Evolutionary conservation across 352 stramenopile species (phyloP), one percentile per base, ranked within the genome.

Genomic region (Globisporangium paroecandrum): DNA sequence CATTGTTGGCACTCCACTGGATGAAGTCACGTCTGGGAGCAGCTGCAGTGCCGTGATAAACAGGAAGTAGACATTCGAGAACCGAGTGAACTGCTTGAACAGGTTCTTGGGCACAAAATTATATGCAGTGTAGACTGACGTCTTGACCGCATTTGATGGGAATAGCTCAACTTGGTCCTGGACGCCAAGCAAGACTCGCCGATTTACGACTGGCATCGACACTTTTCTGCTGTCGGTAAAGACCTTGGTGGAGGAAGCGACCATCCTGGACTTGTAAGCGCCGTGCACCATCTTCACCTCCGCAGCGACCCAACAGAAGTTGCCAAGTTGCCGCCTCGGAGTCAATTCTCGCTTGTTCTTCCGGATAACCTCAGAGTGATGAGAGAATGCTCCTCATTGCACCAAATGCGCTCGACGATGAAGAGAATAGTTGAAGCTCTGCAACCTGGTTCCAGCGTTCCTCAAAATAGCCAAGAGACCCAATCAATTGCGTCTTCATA

Each of bases 21-120:
- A 95, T 15, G 93, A 94, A 15, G 87, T 95, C 38, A 97, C 89
- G 56, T 87, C 68, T 32, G 85, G 86, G 25, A 97, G 75, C n/a
- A 91, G 56, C 57, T 97, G 89, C 18, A 97, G 73, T 15, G 80
- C 82, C 25, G 87, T 91, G 65, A 97, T 95, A 59, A 95, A 80
- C 1, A 97, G 74, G 62, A 97, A 98, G 75, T 98, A 98, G 43
- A 96, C 63, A 66, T 98, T 98, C 36, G 91, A 94, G 58, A 97
- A 89, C 20, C 92, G 89, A 3, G 78, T 83, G 60, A 89, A 91
- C 69, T 91, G 83, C 65, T 91, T 91, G 68, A 91, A 89, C 20
- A 89, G 53, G 62, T 91, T 91, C 60, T 91, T 91, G 24, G 81
- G 69, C 0, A 91, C 13, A 59, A 89, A 91, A 60, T 85, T 91